Base-by-base conservation (phyloP, 805 yeast genomes). In the Saccharomyces kudriavzevii region DNA sequence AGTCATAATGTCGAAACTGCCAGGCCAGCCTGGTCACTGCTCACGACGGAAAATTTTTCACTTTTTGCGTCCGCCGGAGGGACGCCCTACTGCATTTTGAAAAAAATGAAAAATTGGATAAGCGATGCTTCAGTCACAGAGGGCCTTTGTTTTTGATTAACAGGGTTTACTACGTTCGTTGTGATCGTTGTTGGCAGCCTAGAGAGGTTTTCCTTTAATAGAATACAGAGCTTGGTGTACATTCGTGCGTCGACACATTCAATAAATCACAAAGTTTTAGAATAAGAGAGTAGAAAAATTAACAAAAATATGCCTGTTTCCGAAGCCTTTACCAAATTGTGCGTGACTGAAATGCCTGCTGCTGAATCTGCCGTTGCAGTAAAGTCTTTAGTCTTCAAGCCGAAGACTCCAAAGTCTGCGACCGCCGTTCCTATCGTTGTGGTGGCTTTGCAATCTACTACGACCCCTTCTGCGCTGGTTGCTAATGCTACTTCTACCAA, bases 351-450 rank as follows among this genome's bases (percentile, higher is more conserved):
- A 45, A 84, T 78, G 47, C 31, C 55, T 25, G 52, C 58, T 40
- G 62, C 79, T 49, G 84, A 76, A 48, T 74, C 76, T 40, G 77
- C 85, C 2, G 57, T 74, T 27, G 74, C 83, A 28, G 79, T 88
- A 57, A 89, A 89, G 71, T 79, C 91, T 4, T 75, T 89, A 57
- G 90, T 89, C 27, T 89, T 89, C 80, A 89, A 89, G 74, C 96
- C 96, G 62, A 89, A 89, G 74, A 88, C 96, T 49, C 84, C 96
- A 40, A 89, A 89, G 67, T 73, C 89, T 49, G 89, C 87, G 50
- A 70, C 80, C 20, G 87, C 94, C 27, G 82, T 86, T 45, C 96
- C 97, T 45, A 78, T 89, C 29, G 80, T 89, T 51, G 88, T 89
- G 30, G 78, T 89, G 64, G 96, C 96, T 6, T 77, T 85, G 55